Base-by-base conservation (phyloP, 805 yeast species). In the Zygosaccharomyces kombuchaensis region DNA sequence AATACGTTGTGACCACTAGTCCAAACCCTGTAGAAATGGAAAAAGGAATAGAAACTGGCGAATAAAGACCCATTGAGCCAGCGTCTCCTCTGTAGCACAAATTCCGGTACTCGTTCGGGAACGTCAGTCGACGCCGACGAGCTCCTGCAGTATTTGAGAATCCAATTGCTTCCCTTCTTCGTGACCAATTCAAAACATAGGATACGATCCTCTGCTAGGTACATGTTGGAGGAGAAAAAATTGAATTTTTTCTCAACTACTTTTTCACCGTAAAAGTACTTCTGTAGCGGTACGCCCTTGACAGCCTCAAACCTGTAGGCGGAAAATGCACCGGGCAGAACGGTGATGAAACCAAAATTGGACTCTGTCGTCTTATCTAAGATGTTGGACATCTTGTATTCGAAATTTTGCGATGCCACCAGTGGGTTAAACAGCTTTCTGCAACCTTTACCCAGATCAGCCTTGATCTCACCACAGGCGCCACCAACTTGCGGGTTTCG, bases 61-160 rank as follows among this genome's bases (percentile, higher is more conserved):
- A 93, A 91, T 59, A 93, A 85, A 0, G 98, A 89, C 45, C 98
- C 98, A 64, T 91, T 91, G 54, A 91, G 76, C 98, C 98, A 93
- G 69, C 98, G 80, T 63, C 98, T 77, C 71, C 98, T 79, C 67
- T 91, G 98, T 34, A 89, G 75, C 26, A 93, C 82, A 52, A 91
- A 82, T 59, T 90, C 96, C 17, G 93, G 82, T 27, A 91, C 76
- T 29, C 78, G 72, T 54, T 86, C 95, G 6, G 98, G 98, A 37
- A 90, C 98, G 75, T 93, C 98, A 3, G 98, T 93, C 54, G 87
- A 89, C 0, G 97, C 98, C 52, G 79, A 79, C 4, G 97, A 96
- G 45, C 82, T 77, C 60, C 85, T 85, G 56, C 91, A 96, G 59
- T 89, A 91, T 56, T 82, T 80, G 56, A 93, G 75, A 16, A 86